Evolutionary conservation across 2,329 filamentous ascomycete genomes (phyloP).

Genomic region (Cladosporium halotolerans): DNA sequence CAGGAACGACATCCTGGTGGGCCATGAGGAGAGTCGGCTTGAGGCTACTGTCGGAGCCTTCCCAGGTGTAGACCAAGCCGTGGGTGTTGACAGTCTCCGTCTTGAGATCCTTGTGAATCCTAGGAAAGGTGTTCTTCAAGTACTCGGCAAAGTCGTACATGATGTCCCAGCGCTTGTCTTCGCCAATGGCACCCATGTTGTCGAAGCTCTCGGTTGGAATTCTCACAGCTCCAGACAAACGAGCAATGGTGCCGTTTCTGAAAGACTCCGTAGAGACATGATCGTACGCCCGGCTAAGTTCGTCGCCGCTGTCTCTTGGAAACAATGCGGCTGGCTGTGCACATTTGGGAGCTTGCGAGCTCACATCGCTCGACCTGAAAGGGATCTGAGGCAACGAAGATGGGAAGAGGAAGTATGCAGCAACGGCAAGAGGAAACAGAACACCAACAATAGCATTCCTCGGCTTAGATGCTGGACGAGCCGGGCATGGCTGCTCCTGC

Average conservation of each 20-base stretch:
- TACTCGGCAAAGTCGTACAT: constrained; percentile 48
- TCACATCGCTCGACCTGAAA: background rate
- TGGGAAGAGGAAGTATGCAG: constrained; percentile 4
- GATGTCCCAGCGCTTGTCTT: constrained; percentile 50
- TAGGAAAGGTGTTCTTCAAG: constrained; percentile 48
- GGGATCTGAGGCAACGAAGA: background rate
- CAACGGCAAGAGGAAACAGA: constrained; percentile 11
- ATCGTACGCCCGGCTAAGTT: constrained; percentile 26
- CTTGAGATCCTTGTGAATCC: constrained; percentile 30
- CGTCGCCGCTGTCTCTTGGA: constrained; percentile 18
- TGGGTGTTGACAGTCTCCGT: constrained; percentile 55
- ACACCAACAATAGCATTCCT: constrained; percentile 15
- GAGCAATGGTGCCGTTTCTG: constrained; percentile 33
- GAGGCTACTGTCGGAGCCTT: constrained; percentile 48
- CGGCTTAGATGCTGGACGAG: constrained; percentile 13
- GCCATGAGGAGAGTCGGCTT: constrained; percentile 51
- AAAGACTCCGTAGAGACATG: constrained; percentile 27
- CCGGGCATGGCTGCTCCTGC: constrained; percentile 16
- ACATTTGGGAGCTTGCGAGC: constrained; percentile 16
- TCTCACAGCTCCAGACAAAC: constrained; percentile 50
- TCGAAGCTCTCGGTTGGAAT: constrained; percentile 53
- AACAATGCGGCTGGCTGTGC: constrained; percentile 25
- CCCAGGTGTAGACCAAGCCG: constrained; percentile 55
- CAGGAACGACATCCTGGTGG: constrained; percentile 53
- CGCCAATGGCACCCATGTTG: constrained; percentile 49